These are phyloP conservation scores for Aspergillus conjunctus DNA, from an alignment of 495 filamentous ascomycete species.

Conservation along the genomic window DNA sequence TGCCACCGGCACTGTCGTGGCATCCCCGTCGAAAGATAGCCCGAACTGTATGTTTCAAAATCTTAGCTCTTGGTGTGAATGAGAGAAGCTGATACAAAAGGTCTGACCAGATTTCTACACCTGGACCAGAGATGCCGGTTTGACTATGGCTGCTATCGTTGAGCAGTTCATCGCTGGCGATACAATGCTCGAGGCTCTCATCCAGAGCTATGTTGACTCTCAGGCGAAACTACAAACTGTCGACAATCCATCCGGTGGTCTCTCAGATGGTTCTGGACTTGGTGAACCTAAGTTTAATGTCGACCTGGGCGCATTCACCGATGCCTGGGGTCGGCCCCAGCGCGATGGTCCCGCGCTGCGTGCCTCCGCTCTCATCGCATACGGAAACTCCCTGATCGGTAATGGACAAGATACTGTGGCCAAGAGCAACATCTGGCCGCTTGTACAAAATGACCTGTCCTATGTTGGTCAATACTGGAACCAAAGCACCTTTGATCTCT, in stretches of 20 bases:
- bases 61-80: neutral
- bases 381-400: conserved; percentile 35
- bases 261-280: conserved; percentile 53
- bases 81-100: neutral
- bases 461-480: conserved; percentile 76
- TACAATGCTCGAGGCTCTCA: conserved; percentile 43
- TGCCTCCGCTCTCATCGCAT: conserved; percentile 43
- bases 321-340: conserved; percentile 64
- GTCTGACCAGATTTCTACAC: conserved; percentile 56
- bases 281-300: conserved; percentile 66
- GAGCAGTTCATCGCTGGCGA: conserved; percentile 53
- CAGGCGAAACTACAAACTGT: conserved; percentile 55
- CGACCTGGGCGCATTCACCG: conserved; percentile 54
- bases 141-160: conserved; percentile 56
- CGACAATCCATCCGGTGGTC: conserved; percentile 45
- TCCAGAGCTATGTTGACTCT: conserved; percentile 58
- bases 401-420: conserved; percentile 46
- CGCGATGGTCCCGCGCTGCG: conserved; percentile 58
- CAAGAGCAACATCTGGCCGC: conserved; percentile 50
- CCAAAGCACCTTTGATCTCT: conserved; percentile 56
- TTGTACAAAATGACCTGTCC: conserved; percentile 58
- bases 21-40: conserved; percentile 55
- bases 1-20: conserved; percentile 54
- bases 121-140: conserved; percentile 62
- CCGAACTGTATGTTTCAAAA: conserved; percentile 52